phyloP scores from a whole-genome alignment of 2,329 filamentous ascomycete genomes.

The Ceratocystis variospora region DNA sequence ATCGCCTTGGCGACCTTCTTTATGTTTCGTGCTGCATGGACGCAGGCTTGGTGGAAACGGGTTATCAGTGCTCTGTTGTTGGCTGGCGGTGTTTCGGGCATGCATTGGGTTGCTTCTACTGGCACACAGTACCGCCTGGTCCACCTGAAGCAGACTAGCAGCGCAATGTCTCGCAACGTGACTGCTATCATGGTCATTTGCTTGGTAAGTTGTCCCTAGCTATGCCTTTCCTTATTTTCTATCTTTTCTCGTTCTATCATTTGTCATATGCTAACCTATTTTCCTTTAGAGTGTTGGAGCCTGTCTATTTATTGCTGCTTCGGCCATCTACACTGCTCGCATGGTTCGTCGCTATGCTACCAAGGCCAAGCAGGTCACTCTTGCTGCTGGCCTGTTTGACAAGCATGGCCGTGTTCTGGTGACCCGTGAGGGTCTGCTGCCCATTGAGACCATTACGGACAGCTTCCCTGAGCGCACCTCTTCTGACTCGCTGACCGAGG shows the following conservation, averaged over 20 bases:
- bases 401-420: conserved; percentile 52
- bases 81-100: conserved; percentile 62
- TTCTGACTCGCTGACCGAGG: conserved; percentile 60
- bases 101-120: conserved; percentile 71
- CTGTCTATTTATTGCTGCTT: conserved; percentile 44
- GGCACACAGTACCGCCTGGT: conserved; percentile 55
- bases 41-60: conserved; percentile 64
- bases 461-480: conserved; percentile 50
- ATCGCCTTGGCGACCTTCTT: conserved; percentile 64
- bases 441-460: conserved; percentile 64
- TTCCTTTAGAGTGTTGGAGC: conserved; percentile 42
- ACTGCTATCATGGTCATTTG: conserved; percentile 62
- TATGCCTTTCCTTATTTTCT: not conserved
- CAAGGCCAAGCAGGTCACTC: conserved; percentile 47
- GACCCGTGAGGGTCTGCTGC: conserved; percentile 53
- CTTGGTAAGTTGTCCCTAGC: conserved; percentile 38
- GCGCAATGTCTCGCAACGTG: conserved; percentile 42
- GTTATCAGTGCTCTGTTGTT: conserved; percentile 51
- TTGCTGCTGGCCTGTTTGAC: conserved; percentile 53
- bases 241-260: too few relatives aligned
- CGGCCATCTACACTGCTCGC: conserved; percentile 40
- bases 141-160: conserved; percentile 30
- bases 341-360: conserved; percentile 40
- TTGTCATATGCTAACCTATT: not conserved
- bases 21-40: conserved; percentile 61